phyloP scores from a whole-genome alignment of 2,329 filamentous ascomycete species.

The Didymella sp. region DNA sequence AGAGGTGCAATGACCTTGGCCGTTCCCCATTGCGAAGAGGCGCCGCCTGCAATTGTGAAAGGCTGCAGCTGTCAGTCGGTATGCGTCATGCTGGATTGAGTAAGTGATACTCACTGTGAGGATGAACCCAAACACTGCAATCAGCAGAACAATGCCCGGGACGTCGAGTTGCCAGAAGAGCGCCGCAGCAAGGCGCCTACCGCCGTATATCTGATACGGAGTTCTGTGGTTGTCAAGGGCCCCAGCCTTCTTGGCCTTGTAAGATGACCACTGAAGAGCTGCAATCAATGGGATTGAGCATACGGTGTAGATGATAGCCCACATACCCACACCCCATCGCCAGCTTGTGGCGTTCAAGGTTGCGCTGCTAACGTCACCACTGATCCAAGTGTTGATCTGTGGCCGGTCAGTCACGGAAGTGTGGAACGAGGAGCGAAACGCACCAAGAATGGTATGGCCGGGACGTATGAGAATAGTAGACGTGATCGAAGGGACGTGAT shows the following conservation, averaged over 20 bases:
- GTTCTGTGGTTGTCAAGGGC: slow-evolving; percentile 56
- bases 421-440: background rate
- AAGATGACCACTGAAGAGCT: slow-evolving; percentile 59
- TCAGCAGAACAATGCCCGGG: slow-evolving; percentile 57
- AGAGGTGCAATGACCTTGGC: slow-evolving; percentile 61
- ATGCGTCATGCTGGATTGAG: background rate
- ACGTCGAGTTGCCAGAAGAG: slow-evolving; percentile 65
- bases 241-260: slow-evolving; percentile 61
- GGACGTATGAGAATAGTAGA: slow-evolving; percentile 38
- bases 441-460: slow-evolving; percentile 17
- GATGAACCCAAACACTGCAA: slow-evolving; percentile 57
- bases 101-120: slow-evolving; percentile 39
- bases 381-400: slow-evolving; percentile 67
- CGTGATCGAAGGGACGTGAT: slow-evolving; percentile 68
- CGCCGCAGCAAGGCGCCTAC: slow-evolving; percentile 47
- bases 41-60: slow-evolving; percentile 63
- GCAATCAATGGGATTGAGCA: slow-evolving; percentile 62
- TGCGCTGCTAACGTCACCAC: slow-evolving; percentile 61
- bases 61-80: slow-evolving; percentile 25
- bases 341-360: slow-evolving; percentile 61
- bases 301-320: slow-evolving; percentile 63
- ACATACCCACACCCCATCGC: slow-evolving; percentile 70
- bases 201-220: slow-evolving; percentile 54
- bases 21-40: slow-evolving; percentile 57
- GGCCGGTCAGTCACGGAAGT: background rate